Conservation (phyloP, 345 rosid species). For the Gynandropsis gynandra region DNA sequence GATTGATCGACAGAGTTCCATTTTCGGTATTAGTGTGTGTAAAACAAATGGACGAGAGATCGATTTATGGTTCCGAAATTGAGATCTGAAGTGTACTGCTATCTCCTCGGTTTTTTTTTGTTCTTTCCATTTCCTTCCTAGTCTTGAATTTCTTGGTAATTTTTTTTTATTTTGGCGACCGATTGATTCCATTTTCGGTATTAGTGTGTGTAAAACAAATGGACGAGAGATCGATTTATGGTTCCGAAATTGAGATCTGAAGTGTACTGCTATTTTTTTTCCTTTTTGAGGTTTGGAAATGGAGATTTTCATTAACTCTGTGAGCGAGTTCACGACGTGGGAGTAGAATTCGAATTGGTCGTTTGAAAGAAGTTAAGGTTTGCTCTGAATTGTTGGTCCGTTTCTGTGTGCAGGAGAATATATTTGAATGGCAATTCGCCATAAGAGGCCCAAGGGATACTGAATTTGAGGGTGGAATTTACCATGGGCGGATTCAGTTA, state of each 20-base stretch:
- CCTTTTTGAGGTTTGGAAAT: neutral
- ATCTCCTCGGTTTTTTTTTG: neutral
- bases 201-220: neutral
- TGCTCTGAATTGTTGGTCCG: neutral
- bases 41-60: constrained; percentile 5
- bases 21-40: neutral
- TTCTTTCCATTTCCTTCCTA: neutral
- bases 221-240: constrained; percentile 5
- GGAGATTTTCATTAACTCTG: neutral
- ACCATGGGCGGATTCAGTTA: constrained; percentile 93
- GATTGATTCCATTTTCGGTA: neutral
- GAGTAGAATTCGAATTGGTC: neutral
- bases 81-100: neutral
- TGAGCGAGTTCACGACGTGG: too few species aligned
- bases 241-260: neutral
- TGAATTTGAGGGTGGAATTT: constrained; percentile 94
- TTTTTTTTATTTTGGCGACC: neutral
- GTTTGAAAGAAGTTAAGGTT: neutral
- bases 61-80: neutral
- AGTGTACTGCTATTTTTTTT: neutral
- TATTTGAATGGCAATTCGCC: constrained; percentile 98
- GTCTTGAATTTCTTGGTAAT: neutral
- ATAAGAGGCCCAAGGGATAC: constrained; percentile 77
- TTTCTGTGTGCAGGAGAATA: constrained; percentile 58
- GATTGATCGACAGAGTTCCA: neutral